Conservation (phyloP, 108 stramenopile species). For the Skeletonema costatum region DNA sequence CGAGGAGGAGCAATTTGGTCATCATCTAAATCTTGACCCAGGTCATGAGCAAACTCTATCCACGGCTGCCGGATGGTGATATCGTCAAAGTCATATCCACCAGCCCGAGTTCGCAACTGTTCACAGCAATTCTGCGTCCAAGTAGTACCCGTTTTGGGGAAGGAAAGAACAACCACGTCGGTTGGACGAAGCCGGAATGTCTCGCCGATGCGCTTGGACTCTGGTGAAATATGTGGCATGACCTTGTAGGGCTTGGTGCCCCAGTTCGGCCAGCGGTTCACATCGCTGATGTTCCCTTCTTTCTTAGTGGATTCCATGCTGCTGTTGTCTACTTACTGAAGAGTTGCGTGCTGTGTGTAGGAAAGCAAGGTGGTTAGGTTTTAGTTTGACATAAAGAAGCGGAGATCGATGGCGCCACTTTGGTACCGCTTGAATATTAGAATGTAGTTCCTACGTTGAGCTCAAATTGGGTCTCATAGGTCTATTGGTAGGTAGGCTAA, state of each 20-base stretch:
- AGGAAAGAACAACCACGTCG: background rate
- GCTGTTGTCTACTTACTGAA: no score
- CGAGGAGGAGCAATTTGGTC: background rate
- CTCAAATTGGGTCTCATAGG: no score
- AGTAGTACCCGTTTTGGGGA: background rate
- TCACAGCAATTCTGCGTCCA: background rate
- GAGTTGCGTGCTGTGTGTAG: no score
- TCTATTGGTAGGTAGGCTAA: no score
- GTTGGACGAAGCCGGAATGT: background rate
- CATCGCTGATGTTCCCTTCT: background rate
- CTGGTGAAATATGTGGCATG: background rate
- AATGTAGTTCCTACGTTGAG: no score
- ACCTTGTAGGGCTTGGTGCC: background rate
- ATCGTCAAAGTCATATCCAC: background rate
- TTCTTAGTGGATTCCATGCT: background rate
- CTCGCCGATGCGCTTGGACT: background rate
- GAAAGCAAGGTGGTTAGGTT: no score
- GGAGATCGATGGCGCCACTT: no score
- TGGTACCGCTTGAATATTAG: no score
- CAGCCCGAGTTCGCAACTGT: background rate
- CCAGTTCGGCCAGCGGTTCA: background rate
- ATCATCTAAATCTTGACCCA: background rate
- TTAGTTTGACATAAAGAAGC: no score
- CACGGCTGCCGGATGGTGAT: background rate
- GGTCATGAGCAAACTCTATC: conserved; percentile 2